Base-by-base conservation (phyloP, 2,329 filamentous ascomycete genomes). In the Diaporthe ilicicola region DNA sequence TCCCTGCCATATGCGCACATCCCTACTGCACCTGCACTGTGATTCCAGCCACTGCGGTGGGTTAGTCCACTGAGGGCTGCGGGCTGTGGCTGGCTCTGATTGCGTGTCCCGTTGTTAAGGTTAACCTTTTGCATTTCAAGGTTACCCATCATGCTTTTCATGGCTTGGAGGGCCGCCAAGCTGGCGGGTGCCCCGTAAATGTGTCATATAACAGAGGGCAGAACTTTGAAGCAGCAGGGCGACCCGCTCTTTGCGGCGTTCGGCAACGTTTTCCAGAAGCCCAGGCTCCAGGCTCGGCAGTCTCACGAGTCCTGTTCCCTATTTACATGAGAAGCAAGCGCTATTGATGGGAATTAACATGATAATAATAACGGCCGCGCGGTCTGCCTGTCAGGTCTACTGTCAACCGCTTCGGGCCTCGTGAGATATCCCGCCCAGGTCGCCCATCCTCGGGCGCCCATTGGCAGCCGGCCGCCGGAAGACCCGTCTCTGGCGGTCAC, bases 81-180 rank as follows among this genome's bases (percentile, higher is more conserved):
- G 59, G 22, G 42, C 42, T 48, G 42, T 64, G 59, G 27, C 34
- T 62, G 42, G 56, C 19, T 34, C 56, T 48, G 24, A 24, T 3
- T 17, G 10, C 19, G 24, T 62, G 42, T 62, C 29, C 59, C n/a
- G 34, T 64, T 39, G 27, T 50, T 64, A 64, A 64, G 59, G 59
- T 64, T 64, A 50, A 64, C 44, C 29, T 64, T 64, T 64, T 50
- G 44, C 59, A n/a, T 48, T 64, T 64, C 59, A 64, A 64, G 59
- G 59, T 64, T 64, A 50, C 44, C 44, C 59, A 37, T 50, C 59
- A 64, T 50, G 59, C 59, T 50, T 50, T 50, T 24, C 24, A 29
- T 50, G 32, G 48, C 42, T 50, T n/a, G n/a, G 29, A 64, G 59
- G n/a, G 19, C 59, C 50, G 59, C 59, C 59, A 62, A 62, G 59